These are phyloP conservation scores for Bryum argenteum DNA, from an alignment of 225 moss, liverwort and hornwort species.

Conservation along the genomic window DNA sequence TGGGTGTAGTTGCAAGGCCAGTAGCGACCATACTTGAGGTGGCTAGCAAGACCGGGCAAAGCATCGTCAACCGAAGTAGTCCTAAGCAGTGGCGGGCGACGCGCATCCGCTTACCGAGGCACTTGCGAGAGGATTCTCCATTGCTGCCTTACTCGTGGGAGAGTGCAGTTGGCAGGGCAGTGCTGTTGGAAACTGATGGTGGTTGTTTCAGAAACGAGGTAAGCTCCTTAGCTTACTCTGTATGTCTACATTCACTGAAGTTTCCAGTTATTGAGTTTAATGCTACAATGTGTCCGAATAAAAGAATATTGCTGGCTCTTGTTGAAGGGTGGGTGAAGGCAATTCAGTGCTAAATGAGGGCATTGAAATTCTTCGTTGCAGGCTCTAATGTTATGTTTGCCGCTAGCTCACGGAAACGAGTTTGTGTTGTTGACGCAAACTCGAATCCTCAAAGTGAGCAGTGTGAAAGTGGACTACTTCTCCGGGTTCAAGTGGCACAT, in stretches of 20 bases:
- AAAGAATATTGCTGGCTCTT: not conserved
- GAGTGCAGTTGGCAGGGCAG: conserved; percentile 89
- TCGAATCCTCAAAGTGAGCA: conserved; percentile 68
- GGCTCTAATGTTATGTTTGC: conserved; percentile 85
- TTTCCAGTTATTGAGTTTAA: not conserved
- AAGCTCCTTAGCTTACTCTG: conserved; percentile 6
- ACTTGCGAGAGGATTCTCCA: conserved; percentile 79
- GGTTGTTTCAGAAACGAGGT: conserved; percentile 87
- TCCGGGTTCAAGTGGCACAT: conserved; percentile 81
- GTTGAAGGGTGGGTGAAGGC: not conserved
- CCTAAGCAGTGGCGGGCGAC: conserved; percentile 87
- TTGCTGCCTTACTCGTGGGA: conserved; percentile 96
- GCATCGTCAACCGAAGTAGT: conserved; percentile 85
- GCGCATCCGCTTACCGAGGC: conserved; percentile 78
- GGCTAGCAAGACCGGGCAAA: conserved; percentile 94
- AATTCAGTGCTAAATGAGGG: not conserved
- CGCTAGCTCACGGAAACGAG: conserved; percentile 63
- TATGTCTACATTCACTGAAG: not conserved
- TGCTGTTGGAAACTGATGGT: conserved; percentile 81
- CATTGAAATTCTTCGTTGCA: conserved; percentile 30
- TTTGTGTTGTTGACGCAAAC: conserved; percentile 83
- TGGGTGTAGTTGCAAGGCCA: conserved; percentile 94
- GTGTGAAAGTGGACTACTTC: conserved; percentile 41
- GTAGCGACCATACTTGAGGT: conserved; percentile 93
- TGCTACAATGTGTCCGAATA: not conserved